Evolutionary conservation across 2,329 filamentous ascomycete genomes (phyloP).

Genomic region (Mycosphaerella sp.): DNA sequence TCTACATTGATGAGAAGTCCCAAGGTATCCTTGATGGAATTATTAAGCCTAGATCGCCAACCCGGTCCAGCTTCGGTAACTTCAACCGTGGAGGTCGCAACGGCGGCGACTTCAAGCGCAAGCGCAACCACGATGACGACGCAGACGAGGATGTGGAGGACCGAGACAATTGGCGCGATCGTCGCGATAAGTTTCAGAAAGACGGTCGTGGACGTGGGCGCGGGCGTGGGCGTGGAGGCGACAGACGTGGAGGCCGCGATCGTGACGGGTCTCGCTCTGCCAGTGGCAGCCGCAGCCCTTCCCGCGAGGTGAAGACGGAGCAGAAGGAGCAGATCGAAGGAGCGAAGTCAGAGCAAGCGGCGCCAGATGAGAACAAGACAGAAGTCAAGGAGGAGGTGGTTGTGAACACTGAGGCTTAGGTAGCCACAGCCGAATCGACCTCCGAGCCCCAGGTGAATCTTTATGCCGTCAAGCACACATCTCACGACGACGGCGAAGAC

Average conservation of each 20-base stretch:
- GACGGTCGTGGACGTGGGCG: slow-evolving; percentile 17
- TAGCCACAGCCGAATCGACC: slow-evolving; percentile 4
- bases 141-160: slow-evolving; percentile 22
- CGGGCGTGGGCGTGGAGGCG: slow-evolving; percentile 3
- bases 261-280: slow-evolving; percentile 13
- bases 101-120: slow-evolving; percentile 25
- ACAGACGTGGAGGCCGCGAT: slow-evolving; percentile 15
- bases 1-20: slow-evolving; percentile 59
- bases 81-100: slow-evolving; percentile 25
- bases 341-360: slow-evolving; percentile 1
- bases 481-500: neutral
- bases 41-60: slow-evolving; percentile 32
- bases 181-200: slow-evolving; percentile 23
- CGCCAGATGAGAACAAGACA: slow-evolving; percentile 11
- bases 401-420: slow-evolving; percentile 7
- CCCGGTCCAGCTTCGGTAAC: slow-evolving; percentile 29
- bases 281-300: slow-evolving; percentile 14
- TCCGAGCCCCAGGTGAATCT: neutral
- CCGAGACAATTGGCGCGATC: slow-evolving; percentile 24
- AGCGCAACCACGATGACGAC: slow-evolving; percentile 24
- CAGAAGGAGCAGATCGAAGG: slow-evolving; percentile 15
- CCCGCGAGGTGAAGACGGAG: slow-evolving; percentile 11
- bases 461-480: neutral
- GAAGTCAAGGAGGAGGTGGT: slow-evolving; percentile 15
- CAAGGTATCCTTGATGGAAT: slow-evolving; percentile 41